Evolutionary conservation across 305 asterid genomes (phyloP).

Genomic region (Solanum hybrid): DNA sequence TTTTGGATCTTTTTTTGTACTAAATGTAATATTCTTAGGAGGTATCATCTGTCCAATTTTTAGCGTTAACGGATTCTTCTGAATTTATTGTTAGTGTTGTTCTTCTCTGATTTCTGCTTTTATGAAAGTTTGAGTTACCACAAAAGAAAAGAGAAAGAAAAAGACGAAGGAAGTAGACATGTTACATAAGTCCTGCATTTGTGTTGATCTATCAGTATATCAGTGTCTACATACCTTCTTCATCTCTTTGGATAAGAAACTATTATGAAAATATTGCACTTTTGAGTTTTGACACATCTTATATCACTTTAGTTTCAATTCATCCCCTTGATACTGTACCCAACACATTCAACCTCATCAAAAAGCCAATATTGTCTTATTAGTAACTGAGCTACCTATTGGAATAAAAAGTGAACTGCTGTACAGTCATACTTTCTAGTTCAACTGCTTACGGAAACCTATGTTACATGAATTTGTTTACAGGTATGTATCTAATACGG

Average conservation of each 20-base stretch:
- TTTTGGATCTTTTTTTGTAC: background rate
- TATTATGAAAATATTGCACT: background rate
- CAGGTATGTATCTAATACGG: background rate
- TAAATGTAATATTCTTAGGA: background rate
- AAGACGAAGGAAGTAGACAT: background rate
- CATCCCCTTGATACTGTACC: background rate
- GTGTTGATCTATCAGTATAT: background rate
- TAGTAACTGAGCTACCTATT: background rate
- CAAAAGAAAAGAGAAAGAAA: background rate
- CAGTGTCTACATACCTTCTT: background rate
- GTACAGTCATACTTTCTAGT: background rate
- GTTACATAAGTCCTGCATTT: background rate
- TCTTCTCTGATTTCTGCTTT: background rate
- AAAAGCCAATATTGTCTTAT: background rate
- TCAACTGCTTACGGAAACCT: background rate
- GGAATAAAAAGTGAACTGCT: background rate
- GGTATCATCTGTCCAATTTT: background rate
- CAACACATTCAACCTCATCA: background rate
- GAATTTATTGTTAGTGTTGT: background rate
- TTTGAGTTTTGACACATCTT: background rate
- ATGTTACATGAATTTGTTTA: background rate
- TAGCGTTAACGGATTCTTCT: background rate
- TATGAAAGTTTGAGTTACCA: background rate
- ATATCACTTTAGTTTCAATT: background rate
- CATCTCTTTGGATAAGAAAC: background rate